Percentiles rank a stretch among this genome's conserved stretches.
phyloP scores from a whole-genome alignment of 2,329 filamentous ascomycete genomes.

The Xylaria multiplex region DNA sequence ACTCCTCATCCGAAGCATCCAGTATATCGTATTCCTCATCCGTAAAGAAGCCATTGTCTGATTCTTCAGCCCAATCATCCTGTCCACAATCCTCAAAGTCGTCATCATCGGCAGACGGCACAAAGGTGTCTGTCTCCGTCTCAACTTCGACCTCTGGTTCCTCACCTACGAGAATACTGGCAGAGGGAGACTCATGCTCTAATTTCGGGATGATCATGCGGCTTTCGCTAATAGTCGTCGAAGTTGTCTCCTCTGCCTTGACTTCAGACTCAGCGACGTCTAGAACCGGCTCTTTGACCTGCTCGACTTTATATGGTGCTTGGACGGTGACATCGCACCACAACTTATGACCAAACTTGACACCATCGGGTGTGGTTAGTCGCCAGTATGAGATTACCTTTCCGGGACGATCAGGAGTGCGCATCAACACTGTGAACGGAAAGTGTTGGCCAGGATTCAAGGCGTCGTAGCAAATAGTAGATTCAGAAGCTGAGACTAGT shows the following conservation, averaged over 20 bases:
- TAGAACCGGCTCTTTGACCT: conserved; percentile 11
- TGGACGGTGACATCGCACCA: conserved; percentile 91
- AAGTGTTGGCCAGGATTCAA: conserved; percentile 79
- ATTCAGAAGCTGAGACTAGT: conserved; percentile 82
- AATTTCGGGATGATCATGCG: conserved; percentile 97
- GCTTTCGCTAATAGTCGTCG: conserved; percentile 55
- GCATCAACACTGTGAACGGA: conserved; percentile 85
- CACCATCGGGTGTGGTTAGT: conserved; percentile 80
- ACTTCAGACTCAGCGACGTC: conserved; percentile 32
- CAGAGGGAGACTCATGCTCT: conserved; percentile 88
- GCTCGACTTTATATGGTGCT: conserved; percentile 50
- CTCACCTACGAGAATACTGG: conserved; percentile 77
- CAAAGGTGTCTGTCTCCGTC: conserved; percentile 50
- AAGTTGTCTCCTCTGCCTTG: conserved; percentile 20
- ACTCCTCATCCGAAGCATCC: conserved; percentile 93
- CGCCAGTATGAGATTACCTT: conserved; percentile 97
- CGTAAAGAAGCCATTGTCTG: conserved; percentile 84
- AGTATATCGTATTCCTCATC: conserved; percentile 99
- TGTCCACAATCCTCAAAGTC: conserved; percentile 64
- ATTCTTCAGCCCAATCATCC: conserved; percentile 71
- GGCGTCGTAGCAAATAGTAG: conserved; percentile 75
- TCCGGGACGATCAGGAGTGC: conserved; percentile 79
- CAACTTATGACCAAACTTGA: conserved; percentile 88
- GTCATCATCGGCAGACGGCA: conserved; percentile 55
- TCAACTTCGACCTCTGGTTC: conserved; percentile 64